Base-by-base conservation (phyloP, 345 rosid genomes). In the Brassica juncea region DNA sequence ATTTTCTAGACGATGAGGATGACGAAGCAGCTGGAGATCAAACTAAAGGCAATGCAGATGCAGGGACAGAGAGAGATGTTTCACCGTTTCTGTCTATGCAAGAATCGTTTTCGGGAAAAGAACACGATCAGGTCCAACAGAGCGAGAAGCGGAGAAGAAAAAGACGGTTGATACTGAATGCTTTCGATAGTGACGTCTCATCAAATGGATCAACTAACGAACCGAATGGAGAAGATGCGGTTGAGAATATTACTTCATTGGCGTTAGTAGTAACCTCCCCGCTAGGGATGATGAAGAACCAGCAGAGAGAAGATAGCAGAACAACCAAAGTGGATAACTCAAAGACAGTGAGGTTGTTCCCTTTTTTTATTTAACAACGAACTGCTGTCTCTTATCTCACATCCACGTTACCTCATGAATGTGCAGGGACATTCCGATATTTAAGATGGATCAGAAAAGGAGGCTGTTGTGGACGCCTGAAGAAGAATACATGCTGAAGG, bases 31-130 rank as follows among this genome's bases (percentile, higher is more conserved):
- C 1, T 15, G 25, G 2, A 54, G 25, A 54, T 54, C 3, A 16
- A 16, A 54, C 60, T 54, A 54, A 2, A 54, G 25, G 4, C 60
- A 54, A 54, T 54, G 0, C 21, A 16, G 25, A 0, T 2, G 60
- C 25, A 2, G 60, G 60, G 25, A 54, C 16, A 54, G 67, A 32
- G 30, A 14, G 67, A 70, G 42, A 30, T 19, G 72, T 4, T 37
- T 70, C 78, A 4, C 59, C 15, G 7, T 80, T 68, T 68, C 11
- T 74, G 34, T 73, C 82, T 74, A 47, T 68, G 70, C 74, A 68
- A 68, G 75, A 69, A 74, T 69, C 71, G 7, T 74, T 19, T 28
- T 80, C 83, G 55, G 71, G 72, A 10, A 80, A 65, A 62, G 83
- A 75, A 60, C 57, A 71, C 0, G 42, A 31, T 34, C 77, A 44